Evolutionary conservation across 2,329 filamentous ascomycete species (phyloP), one percentile per base, ranked within the genome.

Genomic region (Fusarium sp.): DNA sequence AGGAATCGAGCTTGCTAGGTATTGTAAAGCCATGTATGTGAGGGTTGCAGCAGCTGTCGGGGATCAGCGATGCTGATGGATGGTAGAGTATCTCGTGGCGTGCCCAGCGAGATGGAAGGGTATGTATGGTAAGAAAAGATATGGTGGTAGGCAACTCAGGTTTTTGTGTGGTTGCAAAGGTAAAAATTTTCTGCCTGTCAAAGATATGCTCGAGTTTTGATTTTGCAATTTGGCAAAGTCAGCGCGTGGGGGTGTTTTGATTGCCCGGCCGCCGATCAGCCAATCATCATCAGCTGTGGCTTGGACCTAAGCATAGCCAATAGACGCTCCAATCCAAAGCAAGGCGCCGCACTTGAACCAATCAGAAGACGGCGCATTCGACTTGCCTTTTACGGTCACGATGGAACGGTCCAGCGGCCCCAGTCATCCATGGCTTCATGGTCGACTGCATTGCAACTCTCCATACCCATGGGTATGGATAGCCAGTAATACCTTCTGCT

Each of bases 221-320:
- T 69, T 75, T 75, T 72, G 73, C 73, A 75, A 75, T 74, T 65
- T 64, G 54, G 46, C 56, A 72, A 67, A 70, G 73, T 75, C 72
- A 75, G 72, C 74, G 72, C 74, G 74, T 75, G 74, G 74, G 74
- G 73, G 73, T 65, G 47, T 40, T 72, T 49, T 61, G 61, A 61
- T 70, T 67, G 59, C 58, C 57, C 65, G 57, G 44, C 12, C 54
- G 30, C 61, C 51, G 30, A 40, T 41, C 13, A 37, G 8, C 65
- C 64, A 68, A 62, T 67, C 13, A 46, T 7, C 22, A 25, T 6
- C 3, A 7, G n/a, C 6, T 55, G n/a, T 54, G 46, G n/a, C 25
- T 45, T 45, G 44, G 11, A 6, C 24, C 11, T 41, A 25, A 20
- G 20, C 30, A 25, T 41, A 55, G 48, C 68, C 61, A 51, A 56